Evolutionary conservation across 495 filamentous ascomycete species (phyloP).

Genomic region (Aspergillus sclerotioniger): DNA sequence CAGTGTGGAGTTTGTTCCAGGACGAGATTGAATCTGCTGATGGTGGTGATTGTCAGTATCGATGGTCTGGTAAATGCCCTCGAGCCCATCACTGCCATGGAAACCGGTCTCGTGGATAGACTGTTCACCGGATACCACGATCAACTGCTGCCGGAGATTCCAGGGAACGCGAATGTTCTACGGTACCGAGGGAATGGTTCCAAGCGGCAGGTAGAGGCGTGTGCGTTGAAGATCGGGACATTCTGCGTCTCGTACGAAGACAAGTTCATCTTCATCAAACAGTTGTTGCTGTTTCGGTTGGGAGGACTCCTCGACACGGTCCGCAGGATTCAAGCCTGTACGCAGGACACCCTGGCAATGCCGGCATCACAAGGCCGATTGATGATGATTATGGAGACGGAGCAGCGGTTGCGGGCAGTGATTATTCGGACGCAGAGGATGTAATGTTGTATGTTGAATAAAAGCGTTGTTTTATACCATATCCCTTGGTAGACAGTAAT

Average conservation of each 20-base stretch:
- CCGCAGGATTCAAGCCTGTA: slow-evolving; percentile 27
- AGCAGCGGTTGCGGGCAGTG: slow-evolving; percentile 33
- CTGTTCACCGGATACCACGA: slow-evolving; percentile 16
- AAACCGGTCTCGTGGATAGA: slow-evolving; percentile 18
- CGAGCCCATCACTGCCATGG: slow-evolving; percentile 21
- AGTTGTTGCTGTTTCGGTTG: slow-evolving; percentile 31
- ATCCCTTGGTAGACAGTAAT: no score
- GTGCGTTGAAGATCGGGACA: slow-evolving; percentile 31
- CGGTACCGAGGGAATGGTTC: slow-evolving; percentile 12
- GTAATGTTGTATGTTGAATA: no score
- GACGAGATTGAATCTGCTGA: slow-evolving; percentile 29
- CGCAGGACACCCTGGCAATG: slow-evolving; percentile 24
- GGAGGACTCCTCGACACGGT: slow-evolving; percentile 28
- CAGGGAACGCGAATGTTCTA: not conserved
- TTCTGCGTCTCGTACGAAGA: slow-evolving; percentile 35
- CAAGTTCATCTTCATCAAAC: slow-evolving; percentile 31
- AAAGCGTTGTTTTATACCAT: no score
- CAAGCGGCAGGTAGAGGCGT: slow-evolving; percentile 25
- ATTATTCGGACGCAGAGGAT: slow-evolving; percentile 34
- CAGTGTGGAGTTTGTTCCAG: slow-evolving; percentile 33
- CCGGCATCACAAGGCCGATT: slow-evolving; percentile 26
- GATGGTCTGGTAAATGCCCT: slow-evolving; percentile 34
- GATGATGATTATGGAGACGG: slow-evolving; percentile 41
- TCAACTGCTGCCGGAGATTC: slow-evolving; percentile 3
- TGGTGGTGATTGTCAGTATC: slow-evolving; percentile 34